Percentiles rank a stretch among this genome's conserved stretches.
phyloP scores from a whole-genome alignment of 345 rosid species.

The Clausena lansium region DNA sequence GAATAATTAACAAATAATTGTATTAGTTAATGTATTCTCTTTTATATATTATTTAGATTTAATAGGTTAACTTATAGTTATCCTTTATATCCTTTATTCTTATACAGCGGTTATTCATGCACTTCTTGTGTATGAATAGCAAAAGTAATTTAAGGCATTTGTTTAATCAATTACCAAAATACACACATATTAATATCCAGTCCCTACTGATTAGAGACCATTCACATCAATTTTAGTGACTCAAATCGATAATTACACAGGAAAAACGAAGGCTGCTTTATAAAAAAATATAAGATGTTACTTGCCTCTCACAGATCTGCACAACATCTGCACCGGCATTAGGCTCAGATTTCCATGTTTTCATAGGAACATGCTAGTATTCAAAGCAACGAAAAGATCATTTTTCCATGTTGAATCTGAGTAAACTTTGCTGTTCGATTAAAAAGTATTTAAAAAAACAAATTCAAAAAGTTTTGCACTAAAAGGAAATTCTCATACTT shows the following conservation, averaged over 20 bases:
- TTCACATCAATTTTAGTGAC: neutral
- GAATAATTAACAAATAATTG: too few species aligned
- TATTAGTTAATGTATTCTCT: too few species aligned
- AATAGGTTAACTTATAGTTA: too few species aligned
- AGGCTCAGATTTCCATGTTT: constrained; percentile 78
- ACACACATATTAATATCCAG: neutral
- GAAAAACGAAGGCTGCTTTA: neutral
- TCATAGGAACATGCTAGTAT: constrained; percentile 68
- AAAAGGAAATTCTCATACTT: constrained; percentile 31
- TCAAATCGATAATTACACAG: neutral
- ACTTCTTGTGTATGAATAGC: neutral
- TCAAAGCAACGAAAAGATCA: neutral
- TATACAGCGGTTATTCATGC: neutral
- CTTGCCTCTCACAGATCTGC: constrained; percentile 73
- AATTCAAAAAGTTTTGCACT: neutral
- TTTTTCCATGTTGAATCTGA: neutral
- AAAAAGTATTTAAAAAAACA: too few species aligned
- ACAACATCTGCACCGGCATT: constrained; percentile 67
- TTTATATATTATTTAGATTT: too few species aligned
- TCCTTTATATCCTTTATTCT: too few species aligned
- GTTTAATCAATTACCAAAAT: neutral
- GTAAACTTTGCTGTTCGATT: neutral
- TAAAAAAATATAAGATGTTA: neutral
- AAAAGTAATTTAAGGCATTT: neutral
- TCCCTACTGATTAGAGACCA: neutral